Evolutionary conservation across 2,329 filamentous ascomycete species (phyloP), one percentile per base, ranked within the genome.

Genomic region (Claviceps lovelessii): DNA sequence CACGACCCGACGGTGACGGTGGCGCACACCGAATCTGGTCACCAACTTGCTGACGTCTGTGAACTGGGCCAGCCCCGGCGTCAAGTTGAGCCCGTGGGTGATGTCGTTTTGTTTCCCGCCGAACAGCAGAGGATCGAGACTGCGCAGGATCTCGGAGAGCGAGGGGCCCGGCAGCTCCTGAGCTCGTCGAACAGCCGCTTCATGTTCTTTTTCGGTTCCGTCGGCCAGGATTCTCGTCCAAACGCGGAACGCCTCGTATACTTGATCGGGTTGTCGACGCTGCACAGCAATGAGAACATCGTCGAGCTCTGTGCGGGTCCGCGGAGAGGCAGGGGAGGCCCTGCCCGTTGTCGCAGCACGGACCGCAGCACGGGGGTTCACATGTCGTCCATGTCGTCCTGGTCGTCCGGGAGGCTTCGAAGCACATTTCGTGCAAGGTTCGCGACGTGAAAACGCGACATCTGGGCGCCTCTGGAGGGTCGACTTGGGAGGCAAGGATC

Each of bases 121-220:
- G 11, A 19, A 35, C 19, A 67, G 62, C 5, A 77, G 61, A 0
- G 85, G 84, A 55, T 86, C 81, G 9, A 90, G 67, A 5, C 75
- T 72, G 39, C 76, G 75, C 35, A 90, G 65, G 10, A 86, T 76
- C 58, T 85, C 81, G 1, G 81, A 79, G 62, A 89, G 83, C 0
- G 76, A 76, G 1, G 75, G 70, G 1, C 73, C 65, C 0, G 83
- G 74, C 28, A 89, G 63, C 0, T 58, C 52, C 15, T 59, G 59
- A 6, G 74, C 59, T 48, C 70, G 63, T 7, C 65, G 57, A 8
- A 67, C 61, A 17, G 68, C 62, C 5, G 59, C 58, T 1, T 60
- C 49, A n/a, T 63, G 46, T 23, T 23, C 2, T 3, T 23, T 23
- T 23, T 23, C 23, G 23, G 23, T 23, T 10, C 52, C 3, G 19